These are phyloP conservation scores for Tephrocybe rancida DNA, from an alignment of 768 basidiomycete species.

Conservation along the genomic window DNA sequence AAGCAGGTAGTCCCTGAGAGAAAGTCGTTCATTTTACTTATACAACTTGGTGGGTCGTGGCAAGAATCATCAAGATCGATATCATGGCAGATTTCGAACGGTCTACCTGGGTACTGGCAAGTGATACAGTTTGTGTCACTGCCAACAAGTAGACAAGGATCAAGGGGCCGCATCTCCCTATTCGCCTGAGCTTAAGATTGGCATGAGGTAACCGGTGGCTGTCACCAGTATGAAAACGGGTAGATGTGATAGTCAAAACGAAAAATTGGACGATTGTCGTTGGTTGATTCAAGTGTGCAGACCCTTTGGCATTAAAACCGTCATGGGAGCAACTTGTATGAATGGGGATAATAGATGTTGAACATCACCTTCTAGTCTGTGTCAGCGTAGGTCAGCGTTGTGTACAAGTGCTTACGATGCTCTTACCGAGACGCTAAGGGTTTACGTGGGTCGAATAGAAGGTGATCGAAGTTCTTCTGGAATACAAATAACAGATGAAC, in stretches of 20 bases:
- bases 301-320: no score
- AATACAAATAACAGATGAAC: conserved; percentile 7
- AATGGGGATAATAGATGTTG: neutral
- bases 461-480: neutral
- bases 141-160: neutral
- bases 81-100: conserved; percentile 1
- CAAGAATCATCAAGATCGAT: neutral
- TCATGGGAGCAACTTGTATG: neutral
- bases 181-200: neutral
- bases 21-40: neutral
- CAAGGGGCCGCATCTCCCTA: neutral
- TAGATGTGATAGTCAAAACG: no score
- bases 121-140: neutral
- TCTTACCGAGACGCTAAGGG: neutral
- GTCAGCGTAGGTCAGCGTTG: neutral
- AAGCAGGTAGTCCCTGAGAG: neutral
- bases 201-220: neutral
- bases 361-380: neutral
- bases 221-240: neutral
- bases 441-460: neutral
- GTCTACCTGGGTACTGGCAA: neutral
- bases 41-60: neutral
- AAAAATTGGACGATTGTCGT: no score
- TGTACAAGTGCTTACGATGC: conserved; percentile 1
- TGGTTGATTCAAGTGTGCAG: no score